Conservation (phyloP, 306 rosid species). For the Malus asiatica region DNA sequence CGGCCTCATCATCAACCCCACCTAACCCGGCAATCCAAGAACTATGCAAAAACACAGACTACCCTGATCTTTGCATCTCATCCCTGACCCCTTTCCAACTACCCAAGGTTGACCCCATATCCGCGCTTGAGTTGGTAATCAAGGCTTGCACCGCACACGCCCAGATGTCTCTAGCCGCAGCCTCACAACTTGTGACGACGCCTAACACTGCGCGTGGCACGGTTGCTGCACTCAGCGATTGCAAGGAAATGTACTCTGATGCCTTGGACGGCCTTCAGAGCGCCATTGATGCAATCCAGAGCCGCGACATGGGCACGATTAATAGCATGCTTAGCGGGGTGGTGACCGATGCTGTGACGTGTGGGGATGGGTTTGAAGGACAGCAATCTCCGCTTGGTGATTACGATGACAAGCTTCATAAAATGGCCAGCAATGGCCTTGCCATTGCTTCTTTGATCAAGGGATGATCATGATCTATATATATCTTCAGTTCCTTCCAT, state of each 20-base stretch:
- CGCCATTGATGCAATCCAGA: constrained; percentile 16
- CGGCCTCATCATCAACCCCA: neutral
- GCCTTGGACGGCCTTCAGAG: constrained; percentile 19
- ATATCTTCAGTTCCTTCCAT: neutral
- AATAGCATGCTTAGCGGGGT: constrained; percentile 31
- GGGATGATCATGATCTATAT: neutral
- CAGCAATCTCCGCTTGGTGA: neutral
- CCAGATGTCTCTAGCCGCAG: neutral
- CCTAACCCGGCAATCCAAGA: constrained; percentile 2
- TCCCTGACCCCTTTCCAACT: constrained; percentile 10
- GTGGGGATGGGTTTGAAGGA: constrained; percentile 27
- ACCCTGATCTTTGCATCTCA: constrained; percentile 20
- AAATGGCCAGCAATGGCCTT: constrained; percentile 33
- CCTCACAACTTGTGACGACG: neutral
- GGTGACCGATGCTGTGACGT: constrained; percentile 19
- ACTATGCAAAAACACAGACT: constrained; percentile 18
- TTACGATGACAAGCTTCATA: constrained; percentile 8
- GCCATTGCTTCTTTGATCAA: constrained; percentile 22
- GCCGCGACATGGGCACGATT: constrained; percentile 19
- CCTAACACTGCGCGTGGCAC: neutral
- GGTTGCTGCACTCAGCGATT: neutral
- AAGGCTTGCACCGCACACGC: constrained; percentile 7
- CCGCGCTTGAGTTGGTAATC: constrained; percentile 4
- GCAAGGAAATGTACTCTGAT: constrained; percentile 21
- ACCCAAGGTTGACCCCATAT: neutral